Evolutionary conservation across 352 stramenopile species (phyloP), one percentile per base, ranked within the genome.

Genomic region (Peronospora destructor): DNA sequence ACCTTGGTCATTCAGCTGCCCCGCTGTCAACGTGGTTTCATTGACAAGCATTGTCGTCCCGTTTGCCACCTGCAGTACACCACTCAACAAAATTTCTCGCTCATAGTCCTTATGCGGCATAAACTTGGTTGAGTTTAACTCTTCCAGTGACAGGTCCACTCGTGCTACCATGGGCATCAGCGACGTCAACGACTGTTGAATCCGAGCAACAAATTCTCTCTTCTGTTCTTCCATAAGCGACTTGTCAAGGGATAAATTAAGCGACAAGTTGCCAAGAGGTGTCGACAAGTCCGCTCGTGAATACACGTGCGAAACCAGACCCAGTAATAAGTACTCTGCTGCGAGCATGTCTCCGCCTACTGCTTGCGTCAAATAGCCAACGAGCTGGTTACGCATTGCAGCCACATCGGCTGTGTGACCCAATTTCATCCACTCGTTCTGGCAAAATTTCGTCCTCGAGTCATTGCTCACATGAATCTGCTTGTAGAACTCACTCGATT

Each of bases 41-140:
- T 92, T 72, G 8, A 89, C 71, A 11, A 89, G 32, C 40, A 90
- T 61, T 0, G 63, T 68, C 0, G 78, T 85, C 0, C 82, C 82
- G 14, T 85, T 76, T 0, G 76, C 66, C 12, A 90, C 64, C 48
- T 92, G 82, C 7, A 92, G 60, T 6, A 63, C 44, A 0, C 78
- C 82, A 10, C 64, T 55, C 10, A 67, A 28, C 10, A 92, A 59
- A 17, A 71, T 41, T 25, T 89, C 82, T 30, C 67, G 73, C 3
- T 85, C 70, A 43, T 92, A 92, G 41, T 92, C 72, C 57, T 92
- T 92, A 55, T 78, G 56, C 1, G 82, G 82, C 43, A 77, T 68
- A 42, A 85, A 87, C 52, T 68, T 71, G 16, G 61, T 67, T 19
- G 60, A 61, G 37, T 87, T 87, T 6, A 92, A 59, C 11, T 59